Conservation (phyloP, 2,329 filamentous ascomycete genomes). For the Exophiala viscosa region DNA sequence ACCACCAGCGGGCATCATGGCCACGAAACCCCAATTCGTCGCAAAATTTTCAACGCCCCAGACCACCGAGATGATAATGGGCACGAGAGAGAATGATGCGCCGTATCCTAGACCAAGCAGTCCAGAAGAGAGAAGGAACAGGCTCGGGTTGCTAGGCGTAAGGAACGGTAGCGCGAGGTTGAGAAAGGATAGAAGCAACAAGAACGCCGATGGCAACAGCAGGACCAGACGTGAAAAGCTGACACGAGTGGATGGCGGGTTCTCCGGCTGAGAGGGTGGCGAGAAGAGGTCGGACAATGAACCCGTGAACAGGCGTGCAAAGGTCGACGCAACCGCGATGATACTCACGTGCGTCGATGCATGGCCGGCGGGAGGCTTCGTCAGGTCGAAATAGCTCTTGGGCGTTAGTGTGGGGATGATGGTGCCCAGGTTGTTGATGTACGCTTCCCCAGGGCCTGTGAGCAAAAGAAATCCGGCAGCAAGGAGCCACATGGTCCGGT, state of each 20-base stretch:
- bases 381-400: slow-evolving; percentile 51
- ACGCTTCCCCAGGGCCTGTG: slow-evolving; percentile 92
- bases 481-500: slow-evolving; percentile 94
- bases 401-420: slow-evolving; percentile 81
- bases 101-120: slow-evolving; percentile 89
- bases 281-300: slow-evolving; percentile 85
- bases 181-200: slow-evolving; percentile 72
- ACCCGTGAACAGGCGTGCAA: slow-evolving; percentile 85
- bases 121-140: slow-evolving; percentile 82
- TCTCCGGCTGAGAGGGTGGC: slow-evolving; percentile 42
- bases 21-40: slow-evolving; percentile 95
- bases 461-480: slow-evolving; percentile 88
- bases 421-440: slow-evolving; percentile 95
- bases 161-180: slow-evolving; percentile 71
- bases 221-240: slow-evolving; percentile 73
- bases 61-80: slow-evolving; percentile 91
- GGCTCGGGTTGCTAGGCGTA: slow-evolving; percentile 70
- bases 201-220: slow-evolving; percentile 67
- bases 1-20: slow-evolving; percentile 82
- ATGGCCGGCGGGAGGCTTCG: slow-evolving; percentile 56
- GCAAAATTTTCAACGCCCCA: slow-evolving; percentile 99
- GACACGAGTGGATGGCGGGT: slow-evolving; percentile 29
- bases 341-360: slow-evolving; percentile 83
- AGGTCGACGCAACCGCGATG: slow-evolving; percentile 81
- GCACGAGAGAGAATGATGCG: slow-evolving; percentile 81